Evolutionary conservation across 2,329 filamentous ascomycete genomes (phyloP).

Genomic region (Curvularia spicifera): DNA sequence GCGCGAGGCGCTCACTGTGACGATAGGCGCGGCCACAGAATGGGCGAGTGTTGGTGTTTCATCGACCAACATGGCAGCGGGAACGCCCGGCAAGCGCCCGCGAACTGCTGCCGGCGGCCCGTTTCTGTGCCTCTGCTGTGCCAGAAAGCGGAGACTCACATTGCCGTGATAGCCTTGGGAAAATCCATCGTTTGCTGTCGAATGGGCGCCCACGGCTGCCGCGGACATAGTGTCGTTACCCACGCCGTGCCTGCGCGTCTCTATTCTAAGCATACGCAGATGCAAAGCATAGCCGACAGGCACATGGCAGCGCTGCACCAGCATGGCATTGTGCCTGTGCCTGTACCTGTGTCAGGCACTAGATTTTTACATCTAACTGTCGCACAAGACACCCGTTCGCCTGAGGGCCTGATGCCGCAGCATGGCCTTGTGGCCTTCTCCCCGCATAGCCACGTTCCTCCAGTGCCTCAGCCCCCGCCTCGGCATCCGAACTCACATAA

Average conservation of each 20-base stretch:
- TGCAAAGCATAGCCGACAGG: constrained; percentile 20
- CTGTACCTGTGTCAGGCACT: not conserved
- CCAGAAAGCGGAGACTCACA: constrained; percentile 1
- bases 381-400: constrained; percentile 18
- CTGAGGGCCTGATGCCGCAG: constrained; percentile 4
- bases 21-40: constrained; percentile 22
- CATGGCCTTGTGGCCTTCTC: constrained; percentile 12
- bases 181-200: constrained; percentile 7
- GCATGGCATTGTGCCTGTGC: constrained; percentile 3
- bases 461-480: constrained; percentile 25
- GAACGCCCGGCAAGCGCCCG: constrained; percentile 29
- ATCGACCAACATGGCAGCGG: constrained; percentile 21
- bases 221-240: constrained; percentile 10
- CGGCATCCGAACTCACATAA: constrained; percentile 26
- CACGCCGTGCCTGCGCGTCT: constrained; percentile 13
- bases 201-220: constrained; percentile 8
- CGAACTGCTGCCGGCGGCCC: constrained; percentile 22
- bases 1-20: constrained; percentile 23
- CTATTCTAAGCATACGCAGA: constrained; percentile 27
- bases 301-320: constrained; percentile 10
- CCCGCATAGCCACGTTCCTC: constrained; percentile 22
- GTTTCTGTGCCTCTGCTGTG: constrained; percentile 17
- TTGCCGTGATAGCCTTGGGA: constrained; percentile 3
- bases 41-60: constrained; percentile 28
- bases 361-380: constrained; percentile 7